Evolutionary conservation across 2,329 filamentous ascomycete genomes (phyloP), one percentile per base, ranked within the genome.

Genomic region (Phialophora macrospora): DNA sequence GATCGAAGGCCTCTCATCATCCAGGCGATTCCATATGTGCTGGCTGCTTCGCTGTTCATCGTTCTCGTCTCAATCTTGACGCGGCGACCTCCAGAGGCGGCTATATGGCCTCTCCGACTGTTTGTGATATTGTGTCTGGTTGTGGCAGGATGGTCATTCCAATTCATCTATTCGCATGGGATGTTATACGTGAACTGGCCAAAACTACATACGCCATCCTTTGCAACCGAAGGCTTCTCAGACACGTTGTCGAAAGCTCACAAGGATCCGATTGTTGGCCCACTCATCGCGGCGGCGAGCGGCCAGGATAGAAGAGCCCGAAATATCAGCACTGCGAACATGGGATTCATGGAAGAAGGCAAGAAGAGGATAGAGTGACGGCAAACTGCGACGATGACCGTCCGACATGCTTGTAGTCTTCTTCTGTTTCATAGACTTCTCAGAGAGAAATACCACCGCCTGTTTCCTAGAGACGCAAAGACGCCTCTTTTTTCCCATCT

Each of bases 131-230:
- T 96, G 73, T 97, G 90, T 85, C 78, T 90, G 3, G 78, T 83
- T 1, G 84, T 95, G 30, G 88, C 87, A 4, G 85, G 79, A 14
- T 96, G 91, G 85, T 88, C 86, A 68, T 81, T 87, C 55, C 86
- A 86, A 69, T 99, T 99, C 76, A 88, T 99, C 72, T 84, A 88
- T 74, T 85, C 80, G 55, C 91, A 97, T 75, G 95, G 95, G 65
- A 93, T 96, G 84, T 88, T 99, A 73, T 99, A 95, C 75, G 95
- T 98, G 72, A 98, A 97, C 80, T 99, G 96, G 95, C 95, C 95
- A 9, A 97, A 96, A 76, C 86, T 99, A 55, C 96, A 96, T 77
- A 93, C 93, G 11, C 89, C 92, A 17, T 87, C 91, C 2, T 96
- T 90, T 79, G 93, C 92, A 2, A 85, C 87, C 6, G 95, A 99